Percentiles rank a stretch among this genome's conserved stretches.
Conservation (phyloP, 306 rosid species). For the Castanea mollissima region DNA sequence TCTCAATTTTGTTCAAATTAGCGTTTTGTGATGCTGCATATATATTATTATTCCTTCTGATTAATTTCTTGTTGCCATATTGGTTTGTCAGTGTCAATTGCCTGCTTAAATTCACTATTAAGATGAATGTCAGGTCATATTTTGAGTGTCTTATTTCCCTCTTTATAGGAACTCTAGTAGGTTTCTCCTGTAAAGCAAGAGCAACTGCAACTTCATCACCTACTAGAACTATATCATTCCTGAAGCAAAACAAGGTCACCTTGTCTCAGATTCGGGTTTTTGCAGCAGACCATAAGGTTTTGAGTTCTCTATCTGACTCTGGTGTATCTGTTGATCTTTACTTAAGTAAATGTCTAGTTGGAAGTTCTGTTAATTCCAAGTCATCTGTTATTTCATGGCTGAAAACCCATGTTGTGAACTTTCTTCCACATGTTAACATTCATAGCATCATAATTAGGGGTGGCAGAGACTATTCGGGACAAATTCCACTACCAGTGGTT, state of each 20-base stretch:
- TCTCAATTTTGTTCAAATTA: background rate
- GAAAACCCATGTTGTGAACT: constrained; percentile 32
- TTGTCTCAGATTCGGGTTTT: constrained; percentile 41
- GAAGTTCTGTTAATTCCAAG: constrained; percentile 33
- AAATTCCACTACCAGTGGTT: constrained; percentile 34
- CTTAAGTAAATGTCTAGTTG: constrained; percentile 41
- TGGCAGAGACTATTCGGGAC: constrained; percentile 28
- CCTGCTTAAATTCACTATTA: background rate
- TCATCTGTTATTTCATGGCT: constrained; percentile 36
- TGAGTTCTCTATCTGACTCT: constrained; percentile 33
- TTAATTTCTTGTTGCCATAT: constrained; percentile 1
- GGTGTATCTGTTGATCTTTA: constrained; percentile 52
- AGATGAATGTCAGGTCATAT: constrained; percentile 12
- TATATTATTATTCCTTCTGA: background rate
- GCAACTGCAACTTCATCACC: constrained; percentile 34
- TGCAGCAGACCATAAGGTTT: constrained; percentile 36
- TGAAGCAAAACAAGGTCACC: constrained; percentile 38
- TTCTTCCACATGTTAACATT: constrained; percentile 37
- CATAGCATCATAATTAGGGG: constrained; percentile 42
- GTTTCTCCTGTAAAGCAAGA: constrained; percentile 44
- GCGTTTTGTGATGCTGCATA: background rate
- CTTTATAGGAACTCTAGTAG: constrained; percentile 50
- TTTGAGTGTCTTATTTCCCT: constrained; percentile 8
- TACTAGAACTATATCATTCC: constrained; percentile 31
- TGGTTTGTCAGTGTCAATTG: background rate